phyloP scores from a whole-genome alignment of 73 alveolate species.

The Durusdinium trenchii region DNA sequence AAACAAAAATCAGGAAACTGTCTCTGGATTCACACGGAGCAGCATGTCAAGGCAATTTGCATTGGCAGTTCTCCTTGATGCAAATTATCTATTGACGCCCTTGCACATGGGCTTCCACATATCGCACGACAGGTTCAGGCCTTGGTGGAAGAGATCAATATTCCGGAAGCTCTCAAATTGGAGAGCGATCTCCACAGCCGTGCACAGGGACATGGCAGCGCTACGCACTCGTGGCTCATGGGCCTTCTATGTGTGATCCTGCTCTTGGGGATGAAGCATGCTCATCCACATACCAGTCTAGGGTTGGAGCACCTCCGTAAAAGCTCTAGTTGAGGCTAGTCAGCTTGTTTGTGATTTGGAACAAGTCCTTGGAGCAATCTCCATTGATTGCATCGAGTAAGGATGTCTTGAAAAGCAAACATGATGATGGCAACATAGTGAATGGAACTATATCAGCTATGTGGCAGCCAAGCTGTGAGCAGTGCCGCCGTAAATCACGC shows the following conservation, averaged over 20 bases:
- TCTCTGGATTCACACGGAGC: not conserved
- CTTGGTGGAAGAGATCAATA: constrained; percentile 97
- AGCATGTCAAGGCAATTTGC: not conserved
- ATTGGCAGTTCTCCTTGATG: no score
- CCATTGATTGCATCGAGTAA: no score
- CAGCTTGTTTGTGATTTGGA: no score
- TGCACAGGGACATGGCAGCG: constrained; percentile 96
- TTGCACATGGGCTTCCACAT: not conserved
- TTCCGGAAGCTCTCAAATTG: constrained; percentile 97
- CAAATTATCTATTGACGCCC: no score
- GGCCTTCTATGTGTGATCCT: not conserved
- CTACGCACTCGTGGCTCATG: not conserved
- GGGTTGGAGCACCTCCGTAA: not conserved
- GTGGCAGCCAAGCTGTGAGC: no score
- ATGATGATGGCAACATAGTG: no score
- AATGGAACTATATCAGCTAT: no score
- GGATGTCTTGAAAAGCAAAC: no score
- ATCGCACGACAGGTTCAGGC: not conserved
- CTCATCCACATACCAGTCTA: not conserved
- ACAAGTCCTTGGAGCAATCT: no score
- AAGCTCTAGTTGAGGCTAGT: not conserved
- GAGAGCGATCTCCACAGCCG: constrained; percentile 96
- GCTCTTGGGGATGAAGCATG: not conserved
- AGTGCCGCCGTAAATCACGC: no score
- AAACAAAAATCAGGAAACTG: not conserved